Conservation (phyloP, 2,329 filamentous ascomycete species). For the Neofusicoccum umdonicola region DNA sequence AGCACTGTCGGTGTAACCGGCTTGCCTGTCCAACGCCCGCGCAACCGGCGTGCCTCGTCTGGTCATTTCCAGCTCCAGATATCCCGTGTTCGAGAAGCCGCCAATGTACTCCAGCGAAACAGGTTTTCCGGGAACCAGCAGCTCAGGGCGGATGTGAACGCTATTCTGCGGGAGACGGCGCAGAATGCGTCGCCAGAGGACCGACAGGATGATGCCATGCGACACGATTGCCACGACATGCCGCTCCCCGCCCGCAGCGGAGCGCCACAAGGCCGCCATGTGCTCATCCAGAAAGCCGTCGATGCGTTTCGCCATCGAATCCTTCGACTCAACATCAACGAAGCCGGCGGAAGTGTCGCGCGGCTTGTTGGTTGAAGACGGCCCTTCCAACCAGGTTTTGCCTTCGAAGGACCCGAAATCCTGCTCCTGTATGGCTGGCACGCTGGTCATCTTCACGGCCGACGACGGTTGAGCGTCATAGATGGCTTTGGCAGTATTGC, state of each 20-base stretch:
- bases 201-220: conserved; percentile 76
- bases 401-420: conserved; percentile 73
- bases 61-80: conserved; percentile 49
- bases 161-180: conserved; percentile 51
- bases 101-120: conserved; percentile 54
- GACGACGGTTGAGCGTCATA: conserved; percentile 51
- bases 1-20: background rate
- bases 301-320: conserved; percentile 63
- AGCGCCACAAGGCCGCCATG: conserved; percentile 41
- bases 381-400: conserved; percentile 50
- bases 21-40: background rate
- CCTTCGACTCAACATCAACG: conserved; percentile 64
- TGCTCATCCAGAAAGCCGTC: conserved; percentile 65
- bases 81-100: conserved; percentile 66
- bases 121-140: conserved; percentile 36
- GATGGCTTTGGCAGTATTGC: conserved; percentile 67
- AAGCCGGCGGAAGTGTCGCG: conserved; percentile 34
- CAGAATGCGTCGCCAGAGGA: conserved; percentile 64
- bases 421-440: conserved; percentile 60
- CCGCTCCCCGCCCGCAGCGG: conserved; percentile 22
- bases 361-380: conserved; percentile 39
- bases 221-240: conserved; percentile 66
- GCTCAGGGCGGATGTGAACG: conserved; percentile 44
- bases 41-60: conserved; percentile 5
- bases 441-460: background rate